Evolutionary conservation across 495 filamentous ascomycete genomes (phyloP), one percentile per base, ranked within the genome.

Genomic region (Neurospora discreta): DNA sequence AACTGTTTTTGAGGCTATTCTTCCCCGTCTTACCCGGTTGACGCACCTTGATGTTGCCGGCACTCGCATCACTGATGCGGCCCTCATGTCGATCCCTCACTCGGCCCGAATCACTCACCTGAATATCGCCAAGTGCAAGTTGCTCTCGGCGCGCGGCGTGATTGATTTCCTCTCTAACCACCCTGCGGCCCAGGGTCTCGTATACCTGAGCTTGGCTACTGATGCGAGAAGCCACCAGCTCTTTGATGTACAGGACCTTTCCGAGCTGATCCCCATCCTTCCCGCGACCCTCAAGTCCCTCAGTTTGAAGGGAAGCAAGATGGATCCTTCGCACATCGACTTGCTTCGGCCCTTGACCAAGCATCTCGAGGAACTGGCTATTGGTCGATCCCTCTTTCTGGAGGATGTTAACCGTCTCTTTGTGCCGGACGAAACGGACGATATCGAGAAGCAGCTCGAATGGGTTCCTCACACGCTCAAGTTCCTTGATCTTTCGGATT

Each of bases 21-120:
- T 97, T 5, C 89, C 93, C 18, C 89, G 90, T 3, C 79, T 94
- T 70, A 78, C 86, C 39, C 84, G 89, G 70, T 81, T 95, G 71
- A 95, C 92, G 18, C 92, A 94, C 76, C 86, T 97, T 39, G 93
- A 97, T 77, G 84, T 94, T 41, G 89, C 90, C 7, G 91, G 92
- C 75, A 95, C 93, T 3, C 88, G 90, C 70, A 87, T 97, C 75
- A 94, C 89, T 39, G 88, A 93, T 78, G 83, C 82, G 18, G 92
- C 92, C 33, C 85, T 97, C 20, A 80, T 85, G 71, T 87, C 90
- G 23, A 92, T 97, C 70, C 92, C 92, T 3, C 75, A 85, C 18
- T 89, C 89, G 9, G 93, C 93, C 9, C 83, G 80, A 71, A 87
- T 95, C 74, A 93, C 92, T 18, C 93, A 97, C 77, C 83, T 97